Evolutionary conservation across 2,329 filamentous ascomycete species (phyloP), one percentile per base, ranked within the genome.

Genomic region (Emericellopsis cladophorae): DNA sequence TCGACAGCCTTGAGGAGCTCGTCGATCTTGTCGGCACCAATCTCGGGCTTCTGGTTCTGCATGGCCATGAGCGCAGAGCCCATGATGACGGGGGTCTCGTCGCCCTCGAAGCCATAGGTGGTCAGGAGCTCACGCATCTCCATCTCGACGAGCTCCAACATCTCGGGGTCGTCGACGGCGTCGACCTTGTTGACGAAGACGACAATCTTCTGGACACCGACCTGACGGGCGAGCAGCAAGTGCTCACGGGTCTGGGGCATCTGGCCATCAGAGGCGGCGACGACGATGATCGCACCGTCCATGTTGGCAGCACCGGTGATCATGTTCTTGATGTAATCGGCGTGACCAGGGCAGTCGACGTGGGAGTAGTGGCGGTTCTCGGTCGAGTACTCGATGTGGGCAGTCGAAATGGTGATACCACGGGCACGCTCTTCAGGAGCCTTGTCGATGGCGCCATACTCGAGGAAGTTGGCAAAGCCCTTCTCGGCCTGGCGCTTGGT

Each of bases 301-400:
- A 98, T 98, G 74, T 88, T 94, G 57, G 93, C 90, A 48, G 92
- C 89, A 80, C 92, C 92, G 52, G 92, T 98, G 66, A 98, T 98
- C 92, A 98, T 98, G 82, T 98, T 98, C 80, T 98, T 98, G 74
- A 98, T 96, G 76, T 98, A 98, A 87, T 98, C 92, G 68, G 92
- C 92, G 82, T 98, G 92, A 68, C 92, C 92, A 44, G 92, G 92
- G 69, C 92, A 98, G 78, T 98, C 92, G 72, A 98, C 92, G 78
- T 98, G 92, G 57, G 92, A 92, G 71, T 98, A 98, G 74, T 98
- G 92, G 59, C 92, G 83, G 61, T 73, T 74, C 1, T 95, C 86
- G 63, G 92, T 98, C 54, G 86, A 70, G 74, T 96, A 98, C 73
- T 98, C 92, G 70, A 98, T 94, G 70, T 98, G 92, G 51, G 92